These are phyloP conservation scores for Haplosporangium gracile DNA, from an alignment of 192 early-diverging fungal genomes.

Conservation along the genomic window DNA sequence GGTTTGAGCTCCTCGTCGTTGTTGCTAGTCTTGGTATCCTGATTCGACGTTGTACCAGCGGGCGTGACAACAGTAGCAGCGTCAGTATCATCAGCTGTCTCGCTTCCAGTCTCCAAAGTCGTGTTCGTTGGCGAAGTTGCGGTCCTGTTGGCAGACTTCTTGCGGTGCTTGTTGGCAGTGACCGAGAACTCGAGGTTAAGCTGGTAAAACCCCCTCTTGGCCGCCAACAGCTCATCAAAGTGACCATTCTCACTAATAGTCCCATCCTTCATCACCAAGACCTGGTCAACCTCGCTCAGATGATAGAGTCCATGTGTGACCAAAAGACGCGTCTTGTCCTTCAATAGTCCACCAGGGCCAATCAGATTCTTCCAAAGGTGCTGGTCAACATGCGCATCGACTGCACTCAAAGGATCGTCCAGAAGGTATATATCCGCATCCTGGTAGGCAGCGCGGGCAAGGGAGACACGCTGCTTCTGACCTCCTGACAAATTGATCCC, in stretches of 20 bases:
- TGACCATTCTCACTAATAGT: slow-evolving; percentile 73
- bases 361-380: slow-evolving; percentile 59
- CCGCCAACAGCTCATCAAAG: slow-evolving; percentile 69
- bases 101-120: slow-evolving; percentile 13
- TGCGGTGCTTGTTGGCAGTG: slow-evolving; percentile 34
- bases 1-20: neutral
- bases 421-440: slow-evolving; percentile 74
- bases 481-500: slow-evolving; percentile 78
- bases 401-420: slow-evolving; percentile 92
- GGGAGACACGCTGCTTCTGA: slow-evolving; percentile 87
- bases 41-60: neutral
- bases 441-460: slow-evolving; percentile 91
- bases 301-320: slow-evolving; percentile 86
- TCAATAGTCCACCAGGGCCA: slow-evolving; percentile 84
- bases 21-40: slow-evolving; percentile 12
- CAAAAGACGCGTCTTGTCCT: slow-evolving; percentile 80
- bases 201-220: slow-evolving; percentile 66
- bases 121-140: neutral
- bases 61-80: neutral
- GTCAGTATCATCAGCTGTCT: slow-evolving; percentile 27
- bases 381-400: slow-evolving; percentile 76
- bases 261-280: slow-evolving; percentile 82
- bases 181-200: slow-evolving; percentile 78
- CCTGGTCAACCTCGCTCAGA: slow-evolving; percentile 73
- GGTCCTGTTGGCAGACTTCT: neutral